These are phyloP conservation scores for Pythium pyrilobum DNA, from an alignment of 352 stramenopile genomes.

Conservation along the genomic window DNA sequence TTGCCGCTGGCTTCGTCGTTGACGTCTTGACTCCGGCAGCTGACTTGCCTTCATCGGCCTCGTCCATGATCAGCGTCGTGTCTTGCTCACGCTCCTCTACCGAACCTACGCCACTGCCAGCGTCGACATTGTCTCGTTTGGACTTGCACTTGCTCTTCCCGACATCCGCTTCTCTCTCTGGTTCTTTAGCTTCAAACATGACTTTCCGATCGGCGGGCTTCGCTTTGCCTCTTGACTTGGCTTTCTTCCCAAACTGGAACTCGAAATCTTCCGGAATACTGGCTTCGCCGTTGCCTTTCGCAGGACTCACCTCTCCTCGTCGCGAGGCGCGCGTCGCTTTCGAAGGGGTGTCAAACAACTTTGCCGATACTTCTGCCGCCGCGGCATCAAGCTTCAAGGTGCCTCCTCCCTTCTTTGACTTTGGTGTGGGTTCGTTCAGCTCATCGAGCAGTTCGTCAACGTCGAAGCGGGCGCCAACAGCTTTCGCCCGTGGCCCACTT, in stretches of 20 bases:
- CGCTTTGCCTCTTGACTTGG: constrained; percentile 3
- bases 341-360: constrained; percentile 49
- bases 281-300: neutral
- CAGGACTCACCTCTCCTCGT: neutral
- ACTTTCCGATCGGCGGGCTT: constrained; percentile 21
- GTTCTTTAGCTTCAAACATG: constrained; percentile 12
- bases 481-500: neutral
- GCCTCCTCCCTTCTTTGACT: neutral
- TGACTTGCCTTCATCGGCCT: too few species aligned
- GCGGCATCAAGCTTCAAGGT: neutral
- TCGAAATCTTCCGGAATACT: constrained; percentile 27
- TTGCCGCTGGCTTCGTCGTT: neutral
- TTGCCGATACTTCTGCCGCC: constrained; percentile 27
- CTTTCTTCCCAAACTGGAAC: constrained; percentile 29
- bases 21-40: too few species aligned
- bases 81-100: neutral
- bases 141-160: neutral
- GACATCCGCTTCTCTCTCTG: neutral
- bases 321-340: neutral
- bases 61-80: neutral
- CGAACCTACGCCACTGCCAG: neutral
- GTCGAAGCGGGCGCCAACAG: constrained; percentile 19
- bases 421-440: constrained; percentile 17
- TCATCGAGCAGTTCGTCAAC: constrained; percentile 26
- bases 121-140: neutral